A percentile compares a stretch with the other conserved stretches of the same genome.
phyloP scores from a whole-genome alignment of 2,329 filamentous ascomycete species.

The Tympanopsis confertula region DNA sequence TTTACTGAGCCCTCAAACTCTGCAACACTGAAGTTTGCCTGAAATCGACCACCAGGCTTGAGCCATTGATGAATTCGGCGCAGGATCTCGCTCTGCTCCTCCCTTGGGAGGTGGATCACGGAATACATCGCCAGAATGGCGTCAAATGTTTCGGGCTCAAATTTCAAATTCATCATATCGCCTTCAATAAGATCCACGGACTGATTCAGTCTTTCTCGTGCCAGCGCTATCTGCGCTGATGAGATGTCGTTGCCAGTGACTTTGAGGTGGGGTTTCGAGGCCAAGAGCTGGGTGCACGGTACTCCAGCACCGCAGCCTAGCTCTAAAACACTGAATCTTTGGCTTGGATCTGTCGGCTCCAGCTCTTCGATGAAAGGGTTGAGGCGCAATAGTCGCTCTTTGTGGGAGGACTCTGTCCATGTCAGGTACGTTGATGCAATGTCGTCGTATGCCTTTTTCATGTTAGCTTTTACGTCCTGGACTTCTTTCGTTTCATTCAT shows the following conservation, averaged over 20 bases:
- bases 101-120: conserved; percentile 28
- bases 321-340: background rate
- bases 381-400: background rate
- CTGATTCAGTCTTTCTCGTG: conserved; percentile 10
- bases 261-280: background rate
- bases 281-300: background rate
- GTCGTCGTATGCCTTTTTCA: background rate
- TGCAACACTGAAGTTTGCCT: conserved; percentile 20
- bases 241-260: conserved; percentile 31
- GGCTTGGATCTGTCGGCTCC: background rate
- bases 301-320: background rate
- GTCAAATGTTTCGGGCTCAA: conserved; percentile 17
- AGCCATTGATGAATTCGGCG: conserved; percentile 23
- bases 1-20: conserved; percentile 8
- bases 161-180: conserved; percentile 27
- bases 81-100: conserved; percentile 24
- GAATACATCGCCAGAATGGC: conserved; percentile 29
- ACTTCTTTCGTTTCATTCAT: too few relatives aligned
- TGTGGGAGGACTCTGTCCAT: background rate
- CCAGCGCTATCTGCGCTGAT: conserved; percentile 20
- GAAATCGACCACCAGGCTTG: conserved; percentile 25
- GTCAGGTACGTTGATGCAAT: background rate
- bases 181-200: conserved; percentile 16
- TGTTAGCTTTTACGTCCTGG: background rate
- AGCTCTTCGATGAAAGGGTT: background rate